Base-by-base conservation (phyloP, 2,329 filamentous ascomycete species). In the Pseudocercospora macadamiae region DNA sequence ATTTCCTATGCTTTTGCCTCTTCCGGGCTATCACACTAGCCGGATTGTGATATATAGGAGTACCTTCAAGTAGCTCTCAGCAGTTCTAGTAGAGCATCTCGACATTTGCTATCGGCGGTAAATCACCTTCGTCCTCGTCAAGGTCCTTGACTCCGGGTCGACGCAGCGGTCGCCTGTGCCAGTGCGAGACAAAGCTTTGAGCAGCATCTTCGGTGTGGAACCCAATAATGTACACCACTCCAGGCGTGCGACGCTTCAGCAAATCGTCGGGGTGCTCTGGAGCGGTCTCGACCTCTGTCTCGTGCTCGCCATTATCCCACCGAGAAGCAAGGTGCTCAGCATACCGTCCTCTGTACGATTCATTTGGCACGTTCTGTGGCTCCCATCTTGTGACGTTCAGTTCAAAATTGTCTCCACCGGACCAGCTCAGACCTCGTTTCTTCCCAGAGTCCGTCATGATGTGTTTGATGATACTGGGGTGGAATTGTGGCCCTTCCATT, bases 141-240 rank as follows among this genome's bases (percentile, higher is more conserved):
- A 39, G 30, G 7, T 49, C 53, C 16, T 45, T 19, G 37, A 51
- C 25, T 67, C 19, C 77, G 14, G 34, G 19, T 9, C 45, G 39
- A 5, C 60, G 76, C 63, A 84, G 72, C 21, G 75, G 72, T 53
- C 75, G 74, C 37, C 78, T 71, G 73, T 86, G 80, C 83, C 83
- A 86, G 57, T 77, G 72, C 48, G 75, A 67, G 3, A 79, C 75
- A 71, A 84, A 84, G 61, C 79, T 72, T 54, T 76, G 78, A 18
- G 84, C 84, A 61, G 84, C 83, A 8, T 75, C 74, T 51, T 79
- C 75, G n/a, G 82, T 81, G 12, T 76, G 68, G 60, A 89, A 86
- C 3, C 81, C 78, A 19, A 88, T 65, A 12, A 88, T 74, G 74
- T 70, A 73, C 3, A 71, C 67, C 16, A 58, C 26, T 6, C 44